These are phyloP conservation scores for Thermothielavioides terrestris DNA, from an alignment of 495 filamentous ascomycete species.

Conservation along the genomic window DNA sequence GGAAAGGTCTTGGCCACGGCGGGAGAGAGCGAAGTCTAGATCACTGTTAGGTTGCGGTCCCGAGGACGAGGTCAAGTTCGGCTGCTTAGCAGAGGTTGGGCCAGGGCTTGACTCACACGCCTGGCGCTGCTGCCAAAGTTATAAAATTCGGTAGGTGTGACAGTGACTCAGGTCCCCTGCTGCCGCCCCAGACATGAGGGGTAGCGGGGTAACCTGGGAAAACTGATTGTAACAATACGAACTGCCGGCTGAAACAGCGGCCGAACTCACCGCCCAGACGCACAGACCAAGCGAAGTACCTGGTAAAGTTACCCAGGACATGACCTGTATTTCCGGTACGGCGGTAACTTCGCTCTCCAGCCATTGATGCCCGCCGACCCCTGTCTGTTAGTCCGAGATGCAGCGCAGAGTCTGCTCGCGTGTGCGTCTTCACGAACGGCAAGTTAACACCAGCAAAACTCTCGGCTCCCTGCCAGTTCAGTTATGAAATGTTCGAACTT, in stretches of 20 bases:
- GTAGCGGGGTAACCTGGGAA: slow-evolving; percentile 19
- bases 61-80: neutral
- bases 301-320: neutral
- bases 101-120: slow-evolving; percentile 14
- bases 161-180: slow-evolving; percentile 11
- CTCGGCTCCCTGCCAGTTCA: too few species aligned
- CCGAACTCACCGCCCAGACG: neutral
- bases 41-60: neutral
- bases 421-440: too few species aligned
- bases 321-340: neutral
- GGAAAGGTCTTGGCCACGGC: neutral
- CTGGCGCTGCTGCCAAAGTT: neutral
- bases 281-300: neutral
- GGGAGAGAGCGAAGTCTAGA: too few species aligned
- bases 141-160: slow-evolving; percentile 20
- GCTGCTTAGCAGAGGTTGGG: neutral
- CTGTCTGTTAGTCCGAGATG: neutral
- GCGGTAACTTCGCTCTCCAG: neutral
- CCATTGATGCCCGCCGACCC: neutral
- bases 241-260: neutral
- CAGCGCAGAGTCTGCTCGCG: too few species aligned
- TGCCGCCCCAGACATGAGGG: slow-evolving; percentile 8
- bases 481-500: too few species aligned
- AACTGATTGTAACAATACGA: neutral
- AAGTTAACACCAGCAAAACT: neutral